Base-by-base conservation (phyloP, 2,329 filamentous ascomycete genomes). In the Aureobasidium sp. region DNA sequence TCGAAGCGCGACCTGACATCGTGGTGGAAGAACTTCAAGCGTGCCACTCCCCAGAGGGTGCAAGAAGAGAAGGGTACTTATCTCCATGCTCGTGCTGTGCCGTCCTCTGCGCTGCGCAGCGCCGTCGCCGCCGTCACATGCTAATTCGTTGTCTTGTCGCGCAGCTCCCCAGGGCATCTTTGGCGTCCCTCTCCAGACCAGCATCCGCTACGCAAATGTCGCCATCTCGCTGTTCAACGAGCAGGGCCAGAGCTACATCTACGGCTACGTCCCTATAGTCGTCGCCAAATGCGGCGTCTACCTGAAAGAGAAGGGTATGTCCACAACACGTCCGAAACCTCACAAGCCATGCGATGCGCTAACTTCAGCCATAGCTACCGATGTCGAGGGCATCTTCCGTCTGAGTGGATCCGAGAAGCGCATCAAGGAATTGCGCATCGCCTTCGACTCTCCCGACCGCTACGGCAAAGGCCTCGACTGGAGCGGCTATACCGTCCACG, bases 211-310 rank as follows among this genome's bases (percentile, higher is more conserved):
- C 74, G 94, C 94, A 63, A 99, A 97, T 72, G 94, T 99, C 64
- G 94, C 94, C 66, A 99, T 99, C 70, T 97, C 93, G 25, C 84
- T 99, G 31, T 89, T 94, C 67, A 92, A 97, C 73, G 90, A 93
- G 67, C 84, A 94, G 67, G 93, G 93, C 36, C 86, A 94, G 74
- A 96, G 91, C 77, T 97, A 96, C 75, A 97, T 97, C 60, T 99
- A 97, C 74, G 94, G 94, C 71, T 97, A 97, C 71, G 93, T 99
- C 8, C 94, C 94, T 20, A 97, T 99, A 67, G 93, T 99, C 47
- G 93, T 99, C 60, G 94, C 94, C 39, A 99, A 99, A 75, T 97
- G 94, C 74, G 94, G 94, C 65, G 92, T 99, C 4, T 99, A 92
- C 68, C 75, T 99, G 67, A 99, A 99, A 76, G 94, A 99, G 75